Percentiles rank a stretch among this genome's conserved stretches.
Conservation (phyloP, 352 stramenopile genomes). For the Globisporangium parvum region DNA sequence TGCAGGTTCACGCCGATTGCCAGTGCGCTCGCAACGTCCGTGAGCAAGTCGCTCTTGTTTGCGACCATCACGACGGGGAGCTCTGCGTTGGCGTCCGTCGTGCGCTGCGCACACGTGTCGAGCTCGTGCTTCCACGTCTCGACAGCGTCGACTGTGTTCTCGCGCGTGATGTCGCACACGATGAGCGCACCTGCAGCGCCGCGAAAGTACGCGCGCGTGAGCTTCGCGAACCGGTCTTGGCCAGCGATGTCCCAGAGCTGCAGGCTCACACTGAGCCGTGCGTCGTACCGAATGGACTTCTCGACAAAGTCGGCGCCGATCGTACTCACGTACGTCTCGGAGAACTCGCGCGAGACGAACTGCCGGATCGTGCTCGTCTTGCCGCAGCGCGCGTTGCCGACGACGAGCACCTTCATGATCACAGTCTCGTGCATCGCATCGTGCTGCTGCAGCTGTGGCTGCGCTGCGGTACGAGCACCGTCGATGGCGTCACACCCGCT, state of each 20-base stretch:
- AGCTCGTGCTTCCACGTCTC: conserved; percentile 79
- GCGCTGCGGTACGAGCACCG: background rate
- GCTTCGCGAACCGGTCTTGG: conserved; percentile 85
- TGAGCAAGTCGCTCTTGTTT: conserved; percentile 84
- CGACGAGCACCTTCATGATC: conserved; percentile 84
- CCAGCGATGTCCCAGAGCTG: conserved; percentile 88
- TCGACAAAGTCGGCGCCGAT: conserved; percentile 86
- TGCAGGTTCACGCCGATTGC: conserved; percentile 81
- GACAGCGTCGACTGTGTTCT: conserved; percentile 82
- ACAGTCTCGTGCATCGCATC: conserved; percentile 24
- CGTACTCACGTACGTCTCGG: conserved; percentile 80
- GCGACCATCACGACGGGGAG: conserved; percentile 80
- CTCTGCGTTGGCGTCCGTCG: conserved; percentile 13
- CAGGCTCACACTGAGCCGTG: conserved; percentile 49
- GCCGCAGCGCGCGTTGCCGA: conserved; percentile 84
- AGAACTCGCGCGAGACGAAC: conserved; percentile 66
- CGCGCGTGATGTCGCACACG: conserved; percentile 84
- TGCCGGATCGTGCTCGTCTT: conserved; percentile 84
- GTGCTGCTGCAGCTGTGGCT: background rate
- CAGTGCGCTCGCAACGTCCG: conserved; percentile 56
- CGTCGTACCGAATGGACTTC: conserved; percentile 66
- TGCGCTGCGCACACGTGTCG: conserved; percentile 59
- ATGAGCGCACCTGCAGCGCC: conserved; percentile 78
- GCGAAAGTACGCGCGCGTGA: conserved; percentile 82
- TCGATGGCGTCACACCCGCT: background rate